A percentile compares a stretch with the other conserved stretches of the same genome.
Evolutionary conservation across 2,329 filamentous ascomycete species (phyloP).

Genomic region (Mariannaea elegans): DNA sequence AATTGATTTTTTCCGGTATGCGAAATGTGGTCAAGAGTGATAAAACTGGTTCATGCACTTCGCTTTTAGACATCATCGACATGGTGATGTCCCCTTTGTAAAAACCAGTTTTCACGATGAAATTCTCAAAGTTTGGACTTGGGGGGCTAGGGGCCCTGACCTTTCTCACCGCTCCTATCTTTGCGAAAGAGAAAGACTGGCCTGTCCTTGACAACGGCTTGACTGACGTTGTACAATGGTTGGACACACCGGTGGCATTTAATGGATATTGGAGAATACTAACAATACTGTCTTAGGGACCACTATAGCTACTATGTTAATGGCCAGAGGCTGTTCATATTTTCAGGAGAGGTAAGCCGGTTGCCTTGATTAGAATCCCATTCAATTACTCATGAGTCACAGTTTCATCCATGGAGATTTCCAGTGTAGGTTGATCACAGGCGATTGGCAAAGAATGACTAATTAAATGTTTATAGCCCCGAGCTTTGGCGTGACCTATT

Average conservation of each 20-base stretch:
- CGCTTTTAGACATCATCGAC: neutral
- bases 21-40: neutral
- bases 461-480: constrained; percentile 16
- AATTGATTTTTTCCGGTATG: neutral
- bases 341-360: constrained; percentile 49
- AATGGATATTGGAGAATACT: no score
- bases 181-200: constrained; percentile 26
- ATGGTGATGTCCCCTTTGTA: neutral
- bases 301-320: constrained; percentile 53
- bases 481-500: constrained; percentile 53
- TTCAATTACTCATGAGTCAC: neutral
- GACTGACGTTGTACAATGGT: constrained; percentile 47
- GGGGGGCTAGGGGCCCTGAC: constrained; percentile 2
- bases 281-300: constrained; percentile 42
- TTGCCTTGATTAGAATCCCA: neutral
- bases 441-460: neutral
- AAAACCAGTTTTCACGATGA: neutral
- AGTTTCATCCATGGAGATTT: constrained; percentile 54
- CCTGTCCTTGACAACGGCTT: constrained; percentile 45
- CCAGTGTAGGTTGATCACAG: constrained; percentile 46
- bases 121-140: neutral
- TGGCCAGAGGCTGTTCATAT: constrained; percentile 52
- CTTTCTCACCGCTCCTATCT: neutral
- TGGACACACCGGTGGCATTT: no score
- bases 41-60: neutral